phyloP scores from a whole-genome alignment of 345 rosid genomes.

The Gossypium ekmanianum region DNA sequence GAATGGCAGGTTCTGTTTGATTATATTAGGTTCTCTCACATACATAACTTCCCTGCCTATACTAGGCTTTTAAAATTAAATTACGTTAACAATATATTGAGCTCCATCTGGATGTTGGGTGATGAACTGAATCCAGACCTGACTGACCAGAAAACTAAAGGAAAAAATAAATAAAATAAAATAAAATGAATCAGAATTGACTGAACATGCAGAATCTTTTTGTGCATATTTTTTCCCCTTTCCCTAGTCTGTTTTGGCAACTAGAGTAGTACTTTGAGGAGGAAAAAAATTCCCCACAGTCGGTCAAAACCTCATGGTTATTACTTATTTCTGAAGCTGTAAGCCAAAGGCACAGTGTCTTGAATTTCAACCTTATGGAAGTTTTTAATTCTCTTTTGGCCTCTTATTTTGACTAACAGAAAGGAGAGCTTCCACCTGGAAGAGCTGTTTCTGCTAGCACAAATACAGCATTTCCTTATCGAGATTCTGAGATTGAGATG shows the following conservation, averaged over 20 bases:
- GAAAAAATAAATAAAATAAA: not conserved
- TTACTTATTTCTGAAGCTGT: not conserved
- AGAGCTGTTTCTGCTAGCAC: slow-evolving; percentile 37
- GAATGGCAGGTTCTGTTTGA: not conserved
- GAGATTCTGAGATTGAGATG: slow-evolving; percentile 58
- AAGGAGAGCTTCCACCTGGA: slow-evolving; percentile 73
- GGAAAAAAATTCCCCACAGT: not conserved
- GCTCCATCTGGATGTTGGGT: not conserved
- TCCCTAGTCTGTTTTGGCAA: slow-evolving; percentile 13
- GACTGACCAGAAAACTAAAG: not conserved
- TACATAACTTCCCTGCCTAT: not conserved
- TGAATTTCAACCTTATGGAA: not conserved
- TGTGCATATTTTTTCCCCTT: not conserved
- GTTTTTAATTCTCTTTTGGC: not conserved
- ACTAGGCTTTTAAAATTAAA: not conserved
- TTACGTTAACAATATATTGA: not conserved
- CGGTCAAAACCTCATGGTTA: not conserved
- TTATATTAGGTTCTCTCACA: not conserved
- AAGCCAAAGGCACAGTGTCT: not conserved
- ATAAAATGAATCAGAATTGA: not conserved
- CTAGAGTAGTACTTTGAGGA: not conserved
- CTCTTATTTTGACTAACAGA: slow-evolving; percentile 29
- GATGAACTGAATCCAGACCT: not conserved
- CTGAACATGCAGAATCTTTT: not conserved
- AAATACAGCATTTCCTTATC: slow-evolving; percentile 33